Evolutionary conservation across 768 basidiomycete species (phyloP), one percentile per base, ranked within the genome.

Genomic region (Pleurotus djamor): DNA sequence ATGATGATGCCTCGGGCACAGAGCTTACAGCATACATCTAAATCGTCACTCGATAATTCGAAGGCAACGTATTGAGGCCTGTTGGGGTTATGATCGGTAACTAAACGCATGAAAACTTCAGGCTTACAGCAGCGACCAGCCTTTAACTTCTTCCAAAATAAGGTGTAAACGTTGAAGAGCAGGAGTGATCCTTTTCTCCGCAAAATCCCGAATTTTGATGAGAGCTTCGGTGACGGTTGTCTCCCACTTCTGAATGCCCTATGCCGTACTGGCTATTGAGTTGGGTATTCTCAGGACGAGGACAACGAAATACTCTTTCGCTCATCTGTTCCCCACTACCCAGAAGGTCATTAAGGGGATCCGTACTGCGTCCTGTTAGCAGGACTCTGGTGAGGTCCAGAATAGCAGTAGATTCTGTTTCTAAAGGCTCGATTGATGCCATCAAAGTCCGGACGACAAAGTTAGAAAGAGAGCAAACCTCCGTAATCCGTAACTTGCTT

Each of bases 181-280:
- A 33, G 89, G 89, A 6, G 83, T 80, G 34, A 92, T 72, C 52
- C 84, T 83, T 62, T 87, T 83, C 66, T 89, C 88, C 16, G 88
- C 79, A 66, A 80, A 84, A 68, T 94, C 89, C 55, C 91, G 88
- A 58, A 93, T 73, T 68, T 85, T 90, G 35, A 80, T 76, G 52
- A 94, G 71, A 13, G 89, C 83, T 61, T 92, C 89, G 8, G 78
- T 77, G 64, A 92, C 82, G 4, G 84, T 85, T 1, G 83, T 76
- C 68, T 94, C 91, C 92, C 92, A 94, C 69, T 91, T 92, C 68
- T 87, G 86, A 58, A 94, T 78, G 49, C 86, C 85, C 92, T 94
- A 63, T 3, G 21, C 21, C 21, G 52, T 61, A 67, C 36, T 38
- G 62, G 47, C 44, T 59, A 73, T 72, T 66, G n/a, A 65, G 28